Base-by-base conservation (phyloP, 2,329 filamentous ascomycete genomes). In the Herpotrichia juniperi region DNA sequence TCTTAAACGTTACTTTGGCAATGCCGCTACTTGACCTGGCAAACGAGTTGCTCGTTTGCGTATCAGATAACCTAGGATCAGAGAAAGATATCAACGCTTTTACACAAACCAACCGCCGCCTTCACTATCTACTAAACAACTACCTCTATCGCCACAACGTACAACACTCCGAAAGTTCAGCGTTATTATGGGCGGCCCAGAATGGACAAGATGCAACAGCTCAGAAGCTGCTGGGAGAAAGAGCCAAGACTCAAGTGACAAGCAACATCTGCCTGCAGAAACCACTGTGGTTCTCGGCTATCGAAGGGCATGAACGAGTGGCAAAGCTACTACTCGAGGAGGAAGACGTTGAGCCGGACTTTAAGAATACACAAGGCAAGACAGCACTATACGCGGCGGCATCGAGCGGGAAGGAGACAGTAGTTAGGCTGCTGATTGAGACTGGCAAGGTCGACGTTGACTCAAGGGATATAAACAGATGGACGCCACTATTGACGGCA, bases 51-150 rank as follows among this genome's bases (percentile, higher is more conserved):
- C 51, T 50, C 26, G 21, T 3, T 17, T 2, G 10, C 14, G 40
- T 54, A 43, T 42, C 43, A 19, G 51, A 54, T 17, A 16, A 48
- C 34, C 47, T 54, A 37, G 34, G 24, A 30, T 39, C 24, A 30
- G 51, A 54, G 37, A 24, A 35, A 39, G 48, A 54, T 48, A 54
- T 50, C 14, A 54, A 54, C 47, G 51, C 47, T 30, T 31, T 54
- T 43, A 42, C 47, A 54, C 47, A 43, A 50, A 25, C 43, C 12
- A 54, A 50, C 48, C 35, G 35, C 37, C 42, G 35, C 42, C 43
- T 54, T 28, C 48, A 50, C 32, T 2, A 35, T 39, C 26, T 48
- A 12, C 21, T 50, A 24, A 48, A 54, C 30, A 32, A 3, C n/a
- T 44, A 47, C 24, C 42, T 50, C 48, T 54, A 54, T 30, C 42